Evolutionary conservation across 179 eudicot genomes (phyloP).

Genomic region (Heliamphora pulchella): DNA sequence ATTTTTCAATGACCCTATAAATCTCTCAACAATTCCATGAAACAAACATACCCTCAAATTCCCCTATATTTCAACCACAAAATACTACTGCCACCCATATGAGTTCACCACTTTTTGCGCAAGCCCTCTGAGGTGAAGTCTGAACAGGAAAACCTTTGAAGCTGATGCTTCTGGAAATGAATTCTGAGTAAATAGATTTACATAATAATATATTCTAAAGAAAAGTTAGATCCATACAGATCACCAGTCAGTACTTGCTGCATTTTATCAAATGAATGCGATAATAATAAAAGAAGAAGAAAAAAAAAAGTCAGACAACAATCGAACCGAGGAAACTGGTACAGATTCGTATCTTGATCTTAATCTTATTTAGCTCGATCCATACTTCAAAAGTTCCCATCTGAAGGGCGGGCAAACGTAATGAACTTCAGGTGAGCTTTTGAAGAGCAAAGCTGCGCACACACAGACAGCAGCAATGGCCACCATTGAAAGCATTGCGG

Average conservation of each 20-base stretch:
- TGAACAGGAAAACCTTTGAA: too few species aligned
- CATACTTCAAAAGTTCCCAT: constrained; percentile 66
- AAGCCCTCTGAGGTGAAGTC: too few species aligned
- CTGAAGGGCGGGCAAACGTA: constrained; percentile 51
- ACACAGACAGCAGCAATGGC: constrained; percentile 88
- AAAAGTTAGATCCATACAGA: constrained; percentile 7
- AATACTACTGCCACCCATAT: too few species aligned
- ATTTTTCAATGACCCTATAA: too few species aligned
- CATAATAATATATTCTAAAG: background rate
- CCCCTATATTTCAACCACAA: too few species aligned
- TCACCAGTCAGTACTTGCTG: background rate
- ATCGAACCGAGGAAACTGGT: background rate
- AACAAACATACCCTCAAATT: too few species aligned
- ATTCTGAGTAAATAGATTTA: background rate
- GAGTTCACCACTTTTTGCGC: too few species aligned
- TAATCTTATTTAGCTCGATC: constrained; percentile 38
- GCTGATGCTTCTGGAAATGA: background rate
- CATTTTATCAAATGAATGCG: background rate
- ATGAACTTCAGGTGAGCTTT: constrained; percentile 59
- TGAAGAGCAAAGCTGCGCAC: constrained; percentile 74
- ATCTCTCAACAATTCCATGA: too few species aligned
- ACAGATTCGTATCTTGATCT: constrained; percentile 14
- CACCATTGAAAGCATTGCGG: constrained; percentile 72
- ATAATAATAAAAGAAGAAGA: background rate
- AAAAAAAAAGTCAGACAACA: background rate